phyloP scores from a whole-genome alignment of 2,329 filamentous ascomycete genomes.

The Sporothrix schenckii region DNA sequence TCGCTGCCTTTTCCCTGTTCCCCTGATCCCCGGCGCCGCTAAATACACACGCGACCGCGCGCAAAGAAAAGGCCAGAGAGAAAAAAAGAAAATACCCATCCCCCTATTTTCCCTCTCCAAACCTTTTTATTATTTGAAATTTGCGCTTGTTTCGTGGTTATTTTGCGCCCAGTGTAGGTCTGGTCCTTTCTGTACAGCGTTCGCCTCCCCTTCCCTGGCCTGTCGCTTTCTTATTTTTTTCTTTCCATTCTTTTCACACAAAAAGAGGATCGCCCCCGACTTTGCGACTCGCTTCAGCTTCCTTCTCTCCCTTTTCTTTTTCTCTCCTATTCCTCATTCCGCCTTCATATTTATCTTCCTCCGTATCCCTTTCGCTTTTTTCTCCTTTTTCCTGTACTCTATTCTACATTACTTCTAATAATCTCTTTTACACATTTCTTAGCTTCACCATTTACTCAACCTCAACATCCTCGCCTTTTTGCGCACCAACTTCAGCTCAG shows the following conservation, averaged over 20 bases:
- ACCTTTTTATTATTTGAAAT: conserved; percentile 29
- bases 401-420: conserved; percentile 25
- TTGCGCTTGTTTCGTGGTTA: conserved; percentile 34
- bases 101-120: conserved; percentile 29
- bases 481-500: not conserved
- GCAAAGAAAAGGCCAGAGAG: conserved; percentile 22
- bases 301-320: conserved; percentile 20
- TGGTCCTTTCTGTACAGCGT: not conserved
- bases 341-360: conserved; percentile 28
- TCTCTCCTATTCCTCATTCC: conserved; percentile 19
- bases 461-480: not conserved
- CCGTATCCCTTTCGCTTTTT: conserved; percentile 24
- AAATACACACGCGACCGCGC: conserved; percentile 34
- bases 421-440: conserved; percentile 1
- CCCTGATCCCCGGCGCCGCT: conserved; percentile 31
- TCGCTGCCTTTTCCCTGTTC: conserved; percentile 10
- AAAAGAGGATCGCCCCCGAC: conserved; percentile 33
- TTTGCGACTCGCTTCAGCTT: conserved; percentile 31
- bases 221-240: conserved; percentile 15
- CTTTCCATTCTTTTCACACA: conserved; percentile 30
- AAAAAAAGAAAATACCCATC: conserved; percentile 27
- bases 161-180: conserved; percentile 28
- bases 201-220: not conserved
- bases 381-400: conserved; percentile 21
- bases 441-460: not conserved